Percentiles rank a stretch among this genome's conserved stretches.
Evolutionary conservation across 1,284 basidiomycete genomes (phyloP).

Genomic region (Dichomitus squalens): DNA sequence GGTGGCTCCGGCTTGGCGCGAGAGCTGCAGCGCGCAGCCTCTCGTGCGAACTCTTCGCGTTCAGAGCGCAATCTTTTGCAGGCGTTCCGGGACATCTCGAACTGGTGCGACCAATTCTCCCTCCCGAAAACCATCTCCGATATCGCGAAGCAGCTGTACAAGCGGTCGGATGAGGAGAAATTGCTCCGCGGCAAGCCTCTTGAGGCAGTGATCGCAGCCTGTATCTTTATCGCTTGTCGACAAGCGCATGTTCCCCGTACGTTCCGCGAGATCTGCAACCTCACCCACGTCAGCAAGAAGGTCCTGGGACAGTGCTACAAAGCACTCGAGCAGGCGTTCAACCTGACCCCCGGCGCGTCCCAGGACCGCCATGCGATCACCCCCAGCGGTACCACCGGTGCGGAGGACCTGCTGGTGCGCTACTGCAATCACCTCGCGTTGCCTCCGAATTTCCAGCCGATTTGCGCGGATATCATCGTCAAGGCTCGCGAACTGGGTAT

Average conservation of each 20-base stretch:
- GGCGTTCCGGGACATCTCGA: conserved; percentile 90
- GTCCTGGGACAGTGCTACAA: conserved; percentile 95
- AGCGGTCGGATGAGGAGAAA: conserved; percentile 95
- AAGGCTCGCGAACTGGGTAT: conserved; percentile 84
- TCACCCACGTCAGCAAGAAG: conserved; percentile 95
- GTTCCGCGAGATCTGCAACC: conserved; percentile 94
- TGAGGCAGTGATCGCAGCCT: conserved; percentile 94
- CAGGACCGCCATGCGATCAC: conserved; percentile 37
- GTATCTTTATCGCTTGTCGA: conserved; percentile 97
- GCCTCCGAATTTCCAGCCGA: conserved; percentile 81
- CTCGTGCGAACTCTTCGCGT: conserved; percentile 74
- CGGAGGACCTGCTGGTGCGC: conserved; percentile 89
- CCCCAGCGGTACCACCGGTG: conserved; percentile 53
- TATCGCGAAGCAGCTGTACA: conserved; percentile 96
- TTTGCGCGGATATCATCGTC: conserved; percentile 85
- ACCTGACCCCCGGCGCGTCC: conserved; percentile 74
- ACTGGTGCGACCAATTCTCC: conserved; percentile 94
- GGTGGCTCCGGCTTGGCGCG: conserved; percentile 92
- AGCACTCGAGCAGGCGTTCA: conserved; percentile 91
- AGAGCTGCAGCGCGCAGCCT: conserved; percentile 90
- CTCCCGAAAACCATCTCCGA: conserved; percentile 94
- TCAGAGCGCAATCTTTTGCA: conserved; percentile 85
- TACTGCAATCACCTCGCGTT: conserved; percentile 94
- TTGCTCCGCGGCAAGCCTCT: conserved; percentile 90
- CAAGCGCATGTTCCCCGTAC: conserved; percentile 93